Percentiles rank a stretch among this genome's conserved stretches.
phyloP scores from a whole-genome alignment of 305 asterid genomes.

The Fraxinus velutina region DNA sequence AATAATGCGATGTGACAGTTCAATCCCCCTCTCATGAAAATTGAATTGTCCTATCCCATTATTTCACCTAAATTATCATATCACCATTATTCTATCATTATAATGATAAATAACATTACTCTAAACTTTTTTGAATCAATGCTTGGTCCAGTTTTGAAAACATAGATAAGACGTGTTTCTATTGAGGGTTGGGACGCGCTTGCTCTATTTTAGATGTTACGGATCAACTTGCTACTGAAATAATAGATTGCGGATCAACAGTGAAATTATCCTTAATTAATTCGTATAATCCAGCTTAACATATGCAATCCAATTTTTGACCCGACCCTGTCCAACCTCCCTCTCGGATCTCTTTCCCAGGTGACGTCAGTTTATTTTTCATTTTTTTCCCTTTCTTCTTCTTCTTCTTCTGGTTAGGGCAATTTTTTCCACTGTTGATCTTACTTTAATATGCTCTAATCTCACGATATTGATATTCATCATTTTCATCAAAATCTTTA shows the following conservation, averaged over 20 bases:
- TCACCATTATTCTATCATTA: no score
- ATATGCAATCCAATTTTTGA: neutral
- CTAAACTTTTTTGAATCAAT: neutral
- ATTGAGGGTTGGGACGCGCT: neutral
- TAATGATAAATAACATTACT: no score
- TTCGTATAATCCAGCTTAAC: neutral
- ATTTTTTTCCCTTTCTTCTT: no score
- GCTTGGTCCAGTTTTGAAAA: neutral
- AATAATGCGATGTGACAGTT: no score
- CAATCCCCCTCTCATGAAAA: no score
- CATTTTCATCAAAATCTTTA: conserved; percentile 5
- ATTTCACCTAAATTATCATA: no score
- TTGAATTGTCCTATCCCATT: no score
- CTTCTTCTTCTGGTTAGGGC: neutral
- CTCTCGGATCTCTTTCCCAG: neutral
- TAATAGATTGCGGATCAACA: neutral
- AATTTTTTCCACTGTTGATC: neutral
- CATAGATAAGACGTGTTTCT: neutral
- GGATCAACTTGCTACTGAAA: neutral
- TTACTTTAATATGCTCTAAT: neutral
- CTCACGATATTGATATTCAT: neutral
- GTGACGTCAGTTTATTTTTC: neutral
- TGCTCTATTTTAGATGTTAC: neutral
- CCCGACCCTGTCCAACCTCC: conserved; percentile 1
- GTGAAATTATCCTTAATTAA: neutral